A percentile compares a stretch with the other conserved stretches of the same genome.
These are phyloP conservation scores for Aspergillus ustus DNA, from an alignment of 2,329 filamentous ascomycete genomes.

Conservation along the genomic window DNA sequence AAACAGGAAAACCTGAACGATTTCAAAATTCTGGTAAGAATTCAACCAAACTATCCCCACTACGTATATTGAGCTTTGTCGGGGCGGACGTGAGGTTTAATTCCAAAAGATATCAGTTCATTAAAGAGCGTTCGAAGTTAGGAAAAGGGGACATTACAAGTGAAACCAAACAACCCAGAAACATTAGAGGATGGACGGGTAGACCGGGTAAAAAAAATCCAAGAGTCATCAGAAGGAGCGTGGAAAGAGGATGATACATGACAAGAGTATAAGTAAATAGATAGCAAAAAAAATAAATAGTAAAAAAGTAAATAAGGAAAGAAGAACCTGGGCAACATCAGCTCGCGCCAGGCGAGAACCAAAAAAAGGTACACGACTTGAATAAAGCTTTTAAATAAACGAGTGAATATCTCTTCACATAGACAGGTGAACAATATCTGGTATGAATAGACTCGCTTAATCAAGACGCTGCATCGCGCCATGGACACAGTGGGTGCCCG, in stretches of 20 bases:
- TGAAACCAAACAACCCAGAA: background rate
- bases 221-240: background rate
- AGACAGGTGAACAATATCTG: background rate
- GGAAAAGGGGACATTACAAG: background rate
- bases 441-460: background rate
- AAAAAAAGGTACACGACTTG: background rate
- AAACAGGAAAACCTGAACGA: background rate
- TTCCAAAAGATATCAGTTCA: background rate
- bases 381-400: too few species aligned
- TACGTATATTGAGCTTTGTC: background rate
- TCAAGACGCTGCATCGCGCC: slow-evolving; percentile 27
- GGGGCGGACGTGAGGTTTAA: background rate
- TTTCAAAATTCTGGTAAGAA: background rate
- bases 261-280: background rate
- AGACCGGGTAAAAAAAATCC: background rate
- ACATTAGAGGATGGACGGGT: background rate
- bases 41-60: too few species aligned
- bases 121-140: background rate
- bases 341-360: background rate
- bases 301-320: background rate
- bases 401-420: background rate
- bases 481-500: slow-evolving; percentile 39
- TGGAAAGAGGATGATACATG: background rate
- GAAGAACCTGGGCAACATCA: background rate
- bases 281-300: too few species aligned